Evolutionary conservation across 352 stramenopile genomes (phyloP).

Genomic region (Thalassiosira mediterranea): DNA sequence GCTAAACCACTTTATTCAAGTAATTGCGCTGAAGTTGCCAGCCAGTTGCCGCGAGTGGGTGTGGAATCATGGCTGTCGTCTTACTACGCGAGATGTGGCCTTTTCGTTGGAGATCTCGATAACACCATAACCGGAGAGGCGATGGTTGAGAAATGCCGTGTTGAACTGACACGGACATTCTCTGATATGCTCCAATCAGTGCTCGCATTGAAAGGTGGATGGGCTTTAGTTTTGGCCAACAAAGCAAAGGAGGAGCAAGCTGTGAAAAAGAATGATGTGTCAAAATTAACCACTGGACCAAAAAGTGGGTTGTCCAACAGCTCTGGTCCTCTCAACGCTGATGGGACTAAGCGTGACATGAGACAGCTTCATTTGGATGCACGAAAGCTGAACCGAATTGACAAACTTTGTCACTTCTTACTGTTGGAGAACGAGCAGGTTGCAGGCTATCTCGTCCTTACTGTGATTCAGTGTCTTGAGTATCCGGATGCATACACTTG

Average conservation of each 20-base stretch:
- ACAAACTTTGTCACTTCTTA: constrained; percentile 79
- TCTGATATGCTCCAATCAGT: constrained; percentile 76
- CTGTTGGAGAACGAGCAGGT: constrained; percentile 79
- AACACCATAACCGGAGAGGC: constrained; percentile 67
- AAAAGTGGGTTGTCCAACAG: constrained; percentile 16
- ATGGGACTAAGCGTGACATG: constrained; percentile 66
- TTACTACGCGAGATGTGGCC: constrained; percentile 77
- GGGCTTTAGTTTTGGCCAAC: constrained; percentile 80
- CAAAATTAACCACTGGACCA: constrained; percentile 47
- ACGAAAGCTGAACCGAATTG: constrained; percentile 71
- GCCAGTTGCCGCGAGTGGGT: constrained; percentile 48
- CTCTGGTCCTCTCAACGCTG: constrained; percentile 54
- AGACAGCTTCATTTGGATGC: constrained; percentile 73
- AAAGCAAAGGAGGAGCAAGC: constrained; percentile 76
- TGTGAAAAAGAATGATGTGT: constrained; percentile 52
- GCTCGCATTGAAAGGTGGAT: constrained; percentile 47
- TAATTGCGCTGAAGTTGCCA: constrained; percentile 52
- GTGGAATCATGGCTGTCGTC: constrained; percentile 66
- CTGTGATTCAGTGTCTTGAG: constrained; percentile 71
- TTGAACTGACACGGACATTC: constrained; percentile 76
- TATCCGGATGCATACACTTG: constrained; percentile 84
- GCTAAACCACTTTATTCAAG: constrained; percentile 53
- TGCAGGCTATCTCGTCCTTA: constrained; percentile 69
- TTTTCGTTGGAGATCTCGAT: constrained; percentile 83
- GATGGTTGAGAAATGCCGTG: constrained; percentile 72